Evolutionary conservation across 1,284 basidiomycete species (phyloP), one percentile per base, ranked within the genome.

Genomic region (Crepidotus sp.): DNA sequence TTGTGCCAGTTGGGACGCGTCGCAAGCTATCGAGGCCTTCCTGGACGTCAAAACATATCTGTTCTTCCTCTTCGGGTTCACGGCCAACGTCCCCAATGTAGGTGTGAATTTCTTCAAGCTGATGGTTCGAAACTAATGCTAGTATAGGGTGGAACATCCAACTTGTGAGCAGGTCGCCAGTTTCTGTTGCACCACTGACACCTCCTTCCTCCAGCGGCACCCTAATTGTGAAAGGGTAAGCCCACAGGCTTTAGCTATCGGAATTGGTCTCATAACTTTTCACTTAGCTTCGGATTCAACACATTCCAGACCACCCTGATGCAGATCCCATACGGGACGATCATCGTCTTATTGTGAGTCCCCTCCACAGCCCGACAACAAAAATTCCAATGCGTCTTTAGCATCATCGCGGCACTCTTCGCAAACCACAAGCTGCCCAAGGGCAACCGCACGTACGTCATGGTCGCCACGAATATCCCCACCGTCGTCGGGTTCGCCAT

Each of bases 281-380:
- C 18, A 21, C 14, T 27, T 4, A 49, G 48, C 6, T 61, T 70
- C 40, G 67, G 68, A 7, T 71, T 67, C 55, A 58, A 58, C 26
- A 60, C 57, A 3, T 53, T 64, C 14, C 60, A 69, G 45, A 70
- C 68, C 0, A 62, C 67, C 0, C 54, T 71, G 1, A 62, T 70
- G 40, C 54, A 65, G 39, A 63, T 65, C 40, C 63, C 68, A 2
- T 59, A 62, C 35, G 69, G 59, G 6, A 22, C 43, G 9, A 45
- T 58, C 31, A 58, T 59, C 35, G 50, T 55, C 19, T 26, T 33
- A 15, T 54, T 57, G 54, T 55, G 10, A 22, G 7, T 22, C 33
- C 13, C 18, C 11, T 30, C 6, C 6, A n/a, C n/a, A n/a, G 11
- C 19, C 19, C 18, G n/a, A 7, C 15, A 18, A n/a, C n/a, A n/a